Conservation (phyloP, 2,329 filamentous ascomycete genomes). For the Ilyonectria destructans region DNA sequence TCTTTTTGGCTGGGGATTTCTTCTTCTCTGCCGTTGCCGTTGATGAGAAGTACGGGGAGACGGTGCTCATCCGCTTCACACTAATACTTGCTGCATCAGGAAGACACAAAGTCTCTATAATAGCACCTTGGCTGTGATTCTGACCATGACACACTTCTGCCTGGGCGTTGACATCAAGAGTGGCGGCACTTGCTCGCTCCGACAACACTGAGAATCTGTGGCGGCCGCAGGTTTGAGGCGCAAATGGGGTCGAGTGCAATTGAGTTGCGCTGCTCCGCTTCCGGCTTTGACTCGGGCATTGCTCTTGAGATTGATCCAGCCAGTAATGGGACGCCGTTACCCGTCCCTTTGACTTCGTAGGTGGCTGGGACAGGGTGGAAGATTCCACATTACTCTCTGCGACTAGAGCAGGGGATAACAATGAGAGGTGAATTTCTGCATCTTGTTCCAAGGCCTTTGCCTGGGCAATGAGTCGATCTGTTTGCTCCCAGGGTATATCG, state of each 20-base stretch:
- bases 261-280: constrained; percentile 33
- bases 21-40: constrained; percentile 34
- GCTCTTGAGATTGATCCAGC: constrained; percentile 42
- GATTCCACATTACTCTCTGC: constrained; percentile 8
- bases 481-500: constrained; percentile 52
- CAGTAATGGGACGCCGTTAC: constrained; percentile 51
- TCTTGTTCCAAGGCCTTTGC: constrained; percentile 50
- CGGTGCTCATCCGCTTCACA: constrained; percentile 34
- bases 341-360: constrained; percentile 30
- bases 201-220: background rate
- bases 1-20: constrained; percentile 43
- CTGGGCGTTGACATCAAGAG: background rate
- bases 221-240: constrained; percentile 18
- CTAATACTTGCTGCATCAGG: constrained; percentile 10
- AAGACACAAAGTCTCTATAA: constrained; percentile 6
- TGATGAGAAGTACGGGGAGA: constrained; percentile 55
- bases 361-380: constrained; percentile 12
- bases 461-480: constrained; percentile 55
- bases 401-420: constrained; percentile 17
- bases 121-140: constrained; percentile 4
- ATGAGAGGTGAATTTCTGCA: constrained; percentile 36
- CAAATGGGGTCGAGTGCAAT: constrained; percentile 13
- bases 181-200: constrained; percentile 1
- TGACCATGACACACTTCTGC: background rate
- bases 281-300: constrained; percentile 32